A percentile compares a stretch with the other conserved stretches of the same genome.
phyloP scores from a whole-genome alignment of 73 alveolate genomes.

The Paramecium pentaurelia region DNA sequence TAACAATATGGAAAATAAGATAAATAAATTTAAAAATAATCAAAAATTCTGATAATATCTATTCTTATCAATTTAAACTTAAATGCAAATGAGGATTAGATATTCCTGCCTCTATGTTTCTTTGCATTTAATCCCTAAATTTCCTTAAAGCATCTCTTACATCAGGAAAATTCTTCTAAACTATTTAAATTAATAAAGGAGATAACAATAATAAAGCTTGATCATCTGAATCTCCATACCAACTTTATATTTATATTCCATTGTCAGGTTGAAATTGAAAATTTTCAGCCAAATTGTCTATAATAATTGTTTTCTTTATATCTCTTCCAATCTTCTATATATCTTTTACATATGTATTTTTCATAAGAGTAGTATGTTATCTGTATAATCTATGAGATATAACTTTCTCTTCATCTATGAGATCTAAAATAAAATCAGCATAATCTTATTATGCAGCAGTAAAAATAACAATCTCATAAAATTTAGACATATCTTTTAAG shows the following conservation, averaged over 20 bases:
- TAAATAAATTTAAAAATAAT: not conserved
- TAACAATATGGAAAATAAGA: not conserved
- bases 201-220: conserved; percentile 61
- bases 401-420: conserved; percentile 67
- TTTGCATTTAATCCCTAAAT: conserved; percentile 44
- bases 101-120: conserved; percentile 38
- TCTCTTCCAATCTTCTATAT: conserved; percentile 78
- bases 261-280: conserved; percentile 69
- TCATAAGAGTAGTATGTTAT: conserved; percentile 62
- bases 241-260: conserved; percentile 72
- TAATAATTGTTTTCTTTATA: conserved; percentile 62
- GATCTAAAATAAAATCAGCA: conserved; percentile 88
- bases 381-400: conserved; percentile 84
- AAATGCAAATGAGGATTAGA: conserved; percentile 50
- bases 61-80: not conserved
- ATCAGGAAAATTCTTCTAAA: not conserved
- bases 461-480: conserved; percentile 85
- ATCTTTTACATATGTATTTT: conserved; percentile 65
- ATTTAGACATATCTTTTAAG: conserved; percentile 69
- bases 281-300: conserved; percentile 80
- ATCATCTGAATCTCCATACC: conserved; percentile 87
- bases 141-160: conserved; percentile 37
- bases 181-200: conserved; percentile 52
- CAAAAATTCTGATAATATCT: not conserved
- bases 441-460: conserved; percentile 90